Evolutionary conservation across 1,284 basidiomycete species (phyloP).

Genomic region (Cutaneotrichosporon mucoides): DNA sequence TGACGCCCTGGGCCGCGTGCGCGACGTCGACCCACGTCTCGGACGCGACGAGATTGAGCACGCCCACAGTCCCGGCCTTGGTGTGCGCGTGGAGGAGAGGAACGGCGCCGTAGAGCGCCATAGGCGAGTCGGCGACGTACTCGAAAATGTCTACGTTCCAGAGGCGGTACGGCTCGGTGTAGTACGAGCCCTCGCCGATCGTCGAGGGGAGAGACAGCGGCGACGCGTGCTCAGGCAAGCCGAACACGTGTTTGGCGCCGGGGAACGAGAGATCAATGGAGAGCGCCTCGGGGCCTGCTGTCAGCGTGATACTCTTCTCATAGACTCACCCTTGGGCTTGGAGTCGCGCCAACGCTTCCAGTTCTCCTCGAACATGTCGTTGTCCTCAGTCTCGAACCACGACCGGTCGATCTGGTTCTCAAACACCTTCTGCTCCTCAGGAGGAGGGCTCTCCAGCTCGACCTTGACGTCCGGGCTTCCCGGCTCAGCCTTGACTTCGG

Average conservation of each 20-base stretch:
- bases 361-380: conserved; percentile 83
- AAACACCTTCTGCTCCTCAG: conserved; percentile 56
- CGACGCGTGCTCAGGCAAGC: conserved; percentile 95
- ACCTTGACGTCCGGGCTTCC: not conserved
- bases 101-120: conserved; percentile 87
- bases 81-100: conserved; percentile 93
- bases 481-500: conserved; percentile 14
- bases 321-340: conserved; percentile 80
- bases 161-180: conserved; percentile 87
- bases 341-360: conserved; percentile 82
- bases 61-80: conserved; percentile 69
- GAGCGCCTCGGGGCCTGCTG: conserved; percentile 82
- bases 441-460: not conserved
- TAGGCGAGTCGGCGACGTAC: conserved; percentile 84
- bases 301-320: not conserved
- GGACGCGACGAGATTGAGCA: conserved; percentile 86
- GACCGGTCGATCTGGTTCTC: conserved; percentile 54
- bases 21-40: conserved; percentile 95
- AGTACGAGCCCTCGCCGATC: conserved; percentile 55
- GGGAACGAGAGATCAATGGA: conserved; percentile 93
- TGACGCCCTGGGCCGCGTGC: conserved; percentile 59
- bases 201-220: conserved; percentile 83
- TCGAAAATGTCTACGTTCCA: conserved; percentile 98
- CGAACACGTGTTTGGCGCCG: conserved; percentile 80
- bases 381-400: conserved; percentile 82